Evolutionary conservation across 192 early-diverging fungal genomes (phyloP), one percentile per base, ranked within the genome.

Genomic region (Anaeromyces robustus): DNA sequence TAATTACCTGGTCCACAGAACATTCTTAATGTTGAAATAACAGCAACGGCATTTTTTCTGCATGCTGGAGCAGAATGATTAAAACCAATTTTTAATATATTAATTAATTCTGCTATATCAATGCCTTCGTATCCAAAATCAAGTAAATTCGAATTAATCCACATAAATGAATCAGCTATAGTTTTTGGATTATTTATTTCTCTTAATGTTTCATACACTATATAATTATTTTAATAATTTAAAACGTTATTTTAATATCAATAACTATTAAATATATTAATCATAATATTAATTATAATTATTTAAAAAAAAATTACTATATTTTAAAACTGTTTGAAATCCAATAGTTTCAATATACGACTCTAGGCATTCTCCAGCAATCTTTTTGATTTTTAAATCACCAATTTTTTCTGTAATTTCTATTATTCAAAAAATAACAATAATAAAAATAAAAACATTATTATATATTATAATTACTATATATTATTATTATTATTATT

Each of bases 301-400:
- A 32, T 6, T 31, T 12, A 19, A 32, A 18, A 59, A 85, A 52
- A 29, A 7, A 39, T 32, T 84, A 88, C 87, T 81, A 81, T 95
- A 89, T 29, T 87, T 87, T 0, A 98, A 85, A 0, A 99, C 94
- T 82, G 96, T 94, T 52, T 94, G 91, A 0, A 99, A 86, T 0
- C 93, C 89, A 32, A 87, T 87, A 14, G 87, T 87, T 85, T 97
- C 94, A 2, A 94, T 90, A 82, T 96, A 93, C 0, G 87, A 82
- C 5, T 89, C 89, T 83, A 99, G 85, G 78, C 94, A 95, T 29
- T 93, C 93, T 13, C 92, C 92, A 0, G 95, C 93, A 0, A 89
- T 86, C 30, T 93, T 94, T 82, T 97, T 97, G 29, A 97, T 87
- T 84, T 99, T 99, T 81, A 95, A 93, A 80, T 99, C 97, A 26